These are phyloP conservation scores for Boletus huronensis DNA, from an alignment of 768 basidiomycete species.

Conservation along the genomic window DNA sequence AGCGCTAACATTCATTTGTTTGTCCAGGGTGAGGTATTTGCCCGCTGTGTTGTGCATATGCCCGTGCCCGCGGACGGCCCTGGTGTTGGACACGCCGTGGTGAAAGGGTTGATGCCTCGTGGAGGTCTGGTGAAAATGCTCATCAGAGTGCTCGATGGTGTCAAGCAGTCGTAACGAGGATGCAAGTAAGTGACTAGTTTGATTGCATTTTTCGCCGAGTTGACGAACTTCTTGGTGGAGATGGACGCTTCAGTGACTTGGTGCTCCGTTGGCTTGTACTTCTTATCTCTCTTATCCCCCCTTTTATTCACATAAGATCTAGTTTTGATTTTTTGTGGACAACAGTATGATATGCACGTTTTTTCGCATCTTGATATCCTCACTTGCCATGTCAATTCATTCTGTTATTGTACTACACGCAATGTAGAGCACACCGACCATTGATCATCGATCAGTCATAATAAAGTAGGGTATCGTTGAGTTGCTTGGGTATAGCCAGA, in stretches of 20 bases:
- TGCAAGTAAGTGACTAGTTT: not conserved
- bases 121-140: constrained; percentile 24
- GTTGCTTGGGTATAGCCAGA: constrained; percentile 3
- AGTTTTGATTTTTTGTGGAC: not conserved
- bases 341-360: not conserved
- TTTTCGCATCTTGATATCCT: not conserved
- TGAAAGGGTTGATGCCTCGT: constrained; percentile 20
- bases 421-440: not conserved
- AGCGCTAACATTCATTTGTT: not conserved
- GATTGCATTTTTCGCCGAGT: not conserved
- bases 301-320: not conserved
- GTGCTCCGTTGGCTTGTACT: not conserved
- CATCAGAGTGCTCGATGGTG: constrained; percentile 14
- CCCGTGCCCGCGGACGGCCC: constrained; percentile 1
- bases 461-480: too few relatives aligned
- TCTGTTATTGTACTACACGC: not conserved
- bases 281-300: not conserved
- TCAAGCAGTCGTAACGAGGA: constrained; percentile 7
- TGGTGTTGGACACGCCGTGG: constrained; percentile 1
- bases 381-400: not conserved
- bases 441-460: not conserved
- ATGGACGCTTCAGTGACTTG: too few relatives aligned
- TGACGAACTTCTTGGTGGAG: not conserved
- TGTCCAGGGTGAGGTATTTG: constrained; percentile 73
- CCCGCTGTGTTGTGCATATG: constrained; percentile 64